These are phyloP conservation scores for Echria macrotheca DNA, from an alignment of 495 filamentous ascomycete species.

Conservation along the genomic window DNA sequence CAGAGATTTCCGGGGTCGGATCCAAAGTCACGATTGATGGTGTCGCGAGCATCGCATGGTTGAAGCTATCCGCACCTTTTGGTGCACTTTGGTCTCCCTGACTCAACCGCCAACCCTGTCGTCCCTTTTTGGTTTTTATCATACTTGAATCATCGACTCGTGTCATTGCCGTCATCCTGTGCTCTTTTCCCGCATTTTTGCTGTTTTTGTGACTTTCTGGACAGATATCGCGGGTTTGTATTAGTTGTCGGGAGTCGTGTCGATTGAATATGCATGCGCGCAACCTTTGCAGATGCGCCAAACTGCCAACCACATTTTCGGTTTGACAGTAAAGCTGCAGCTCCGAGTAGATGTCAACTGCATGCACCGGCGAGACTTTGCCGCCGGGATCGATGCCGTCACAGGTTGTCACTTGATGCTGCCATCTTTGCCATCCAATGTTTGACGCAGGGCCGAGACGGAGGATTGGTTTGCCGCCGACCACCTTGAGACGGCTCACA, in stretches of 20 bases:
- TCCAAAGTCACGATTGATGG: slow-evolving; percentile 24
- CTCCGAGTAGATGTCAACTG: neutral
- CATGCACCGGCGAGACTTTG: neutral
- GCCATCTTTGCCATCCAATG: neutral
- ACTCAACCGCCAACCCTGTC: neutral
- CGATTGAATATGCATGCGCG: no score
- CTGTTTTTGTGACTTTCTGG: no score
- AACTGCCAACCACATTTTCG: no score
- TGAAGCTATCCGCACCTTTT: slow-evolving; percentile 40
- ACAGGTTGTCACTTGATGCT: neutral
- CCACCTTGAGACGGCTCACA: neutral
- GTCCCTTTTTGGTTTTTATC: neutral
- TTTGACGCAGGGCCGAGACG: no score
- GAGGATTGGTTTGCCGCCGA: no score
- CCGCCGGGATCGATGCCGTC: neutral
- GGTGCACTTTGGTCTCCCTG: slow-evolving; percentile 11
- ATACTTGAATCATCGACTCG: slow-evolving; percentile 4
- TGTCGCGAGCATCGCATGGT: slow-evolving; percentile 8
- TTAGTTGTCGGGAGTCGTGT: no score
- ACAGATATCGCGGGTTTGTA: no score
- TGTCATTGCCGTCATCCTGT: no score
- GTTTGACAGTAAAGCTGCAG: no score
- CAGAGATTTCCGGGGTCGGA: neutral
- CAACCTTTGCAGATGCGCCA: no score
- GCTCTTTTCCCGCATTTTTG: no score